A percentile compares a stretch with the other conserved stretches of the same genome.
Conservation (phyloP, 139 green algal species). For the Tetradesmus lagerheimii region DNA sequence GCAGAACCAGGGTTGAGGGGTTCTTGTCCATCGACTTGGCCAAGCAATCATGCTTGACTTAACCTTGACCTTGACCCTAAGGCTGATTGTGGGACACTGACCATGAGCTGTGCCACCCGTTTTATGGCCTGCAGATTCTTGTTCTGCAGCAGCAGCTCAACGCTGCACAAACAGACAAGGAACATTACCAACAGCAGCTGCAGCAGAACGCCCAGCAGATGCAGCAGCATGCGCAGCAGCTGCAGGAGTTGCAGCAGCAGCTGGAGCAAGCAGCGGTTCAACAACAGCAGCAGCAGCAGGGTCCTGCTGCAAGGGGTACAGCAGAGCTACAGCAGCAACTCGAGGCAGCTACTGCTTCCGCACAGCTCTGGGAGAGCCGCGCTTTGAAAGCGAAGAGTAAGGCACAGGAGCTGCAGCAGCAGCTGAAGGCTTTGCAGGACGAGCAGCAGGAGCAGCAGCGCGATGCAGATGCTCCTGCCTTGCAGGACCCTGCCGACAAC, state of each 20-base stretch:
- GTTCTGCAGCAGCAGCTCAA: slow-evolving; percentile 37
- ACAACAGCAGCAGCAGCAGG: background rate
- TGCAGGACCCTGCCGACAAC: background rate
- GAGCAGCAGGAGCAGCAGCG: slow-evolving; percentile 25
- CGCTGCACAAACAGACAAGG: background rate
- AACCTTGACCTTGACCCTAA: too few relatives aligned
- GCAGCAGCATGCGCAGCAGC: background rate
- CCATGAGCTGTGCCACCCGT: background rate
- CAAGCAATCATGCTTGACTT: too few relatives aligned
- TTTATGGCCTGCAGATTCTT: background rate
- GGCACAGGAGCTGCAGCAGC: slow-evolving; percentile 30
- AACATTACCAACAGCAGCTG: background rate
- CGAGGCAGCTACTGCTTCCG: background rate
- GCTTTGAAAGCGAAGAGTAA: background rate
- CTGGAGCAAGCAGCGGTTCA: background rate
- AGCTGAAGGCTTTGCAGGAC: background rate
- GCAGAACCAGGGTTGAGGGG: too few relatives aligned
- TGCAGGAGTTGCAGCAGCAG: slow-evolving; percentile 14
- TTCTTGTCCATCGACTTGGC: too few relatives aligned
- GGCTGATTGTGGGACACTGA: too few relatives aligned
- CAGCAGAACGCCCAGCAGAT: slow-evolving; percentile 11
- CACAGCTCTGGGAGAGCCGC: slow-evolving; percentile 1
- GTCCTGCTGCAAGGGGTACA: background rate
- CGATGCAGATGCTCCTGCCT: background rate
- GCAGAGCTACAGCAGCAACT: slow-evolving; percentile 28